Evolutionary conservation across 2,329 filamentous ascomycete genomes (phyloP).

Genomic region (Thelonectria blattea): DNA sequence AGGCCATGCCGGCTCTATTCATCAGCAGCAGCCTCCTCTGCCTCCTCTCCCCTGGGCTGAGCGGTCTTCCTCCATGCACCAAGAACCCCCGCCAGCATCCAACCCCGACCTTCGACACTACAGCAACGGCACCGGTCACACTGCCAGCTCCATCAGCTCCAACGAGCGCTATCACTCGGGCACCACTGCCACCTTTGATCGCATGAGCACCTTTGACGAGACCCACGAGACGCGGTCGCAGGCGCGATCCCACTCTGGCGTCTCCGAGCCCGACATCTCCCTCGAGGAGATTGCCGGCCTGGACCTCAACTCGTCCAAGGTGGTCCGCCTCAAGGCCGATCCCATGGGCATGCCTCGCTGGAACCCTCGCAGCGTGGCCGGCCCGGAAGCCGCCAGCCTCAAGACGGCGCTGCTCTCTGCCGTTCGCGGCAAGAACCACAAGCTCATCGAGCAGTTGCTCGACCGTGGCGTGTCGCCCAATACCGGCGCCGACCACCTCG

Average conservation of each 20-base stretch:
- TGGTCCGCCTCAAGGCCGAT: conserved; percentile 58
- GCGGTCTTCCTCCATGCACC: conserved; percentile 26
- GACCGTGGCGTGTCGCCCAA: conserved; percentile 63
- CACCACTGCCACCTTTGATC: conserved; percentile 35
- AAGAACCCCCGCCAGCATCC: conserved; percentile 21
- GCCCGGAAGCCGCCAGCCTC: conserved; percentile 51
- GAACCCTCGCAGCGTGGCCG: conserved; percentile 53
- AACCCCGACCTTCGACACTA: conserved; percentile 27
- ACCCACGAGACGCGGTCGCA: conserved; percentile 38
- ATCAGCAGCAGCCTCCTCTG: conserved; percentile 31
- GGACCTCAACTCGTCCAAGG: conserved; percentile 49
- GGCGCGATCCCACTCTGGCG: conserved; percentile 33
- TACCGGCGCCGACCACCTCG: conserved; percentile 51
- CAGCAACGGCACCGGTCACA: conserved; percentile 22
- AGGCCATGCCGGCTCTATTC: conserved; percentile 14
- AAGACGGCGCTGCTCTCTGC: conserved; percentile 58
- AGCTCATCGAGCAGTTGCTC: conserved; percentile 62
- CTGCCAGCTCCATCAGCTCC: conserved; percentile 41
- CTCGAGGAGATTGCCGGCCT: conserved; percentile 44
- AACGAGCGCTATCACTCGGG: conserved; percentile 40
- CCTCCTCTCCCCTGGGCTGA: conserved; percentile 38
- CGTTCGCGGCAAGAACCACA: conserved; percentile 62
- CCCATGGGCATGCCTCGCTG: conserved; percentile 58
- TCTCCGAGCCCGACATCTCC: conserved; percentile 36
- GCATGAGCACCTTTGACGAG: conserved; percentile 42